phyloP scores from a whole-genome alignment of 2,329 filamentous ascomycete species.

The Thielaviopsis musarum region DNA sequence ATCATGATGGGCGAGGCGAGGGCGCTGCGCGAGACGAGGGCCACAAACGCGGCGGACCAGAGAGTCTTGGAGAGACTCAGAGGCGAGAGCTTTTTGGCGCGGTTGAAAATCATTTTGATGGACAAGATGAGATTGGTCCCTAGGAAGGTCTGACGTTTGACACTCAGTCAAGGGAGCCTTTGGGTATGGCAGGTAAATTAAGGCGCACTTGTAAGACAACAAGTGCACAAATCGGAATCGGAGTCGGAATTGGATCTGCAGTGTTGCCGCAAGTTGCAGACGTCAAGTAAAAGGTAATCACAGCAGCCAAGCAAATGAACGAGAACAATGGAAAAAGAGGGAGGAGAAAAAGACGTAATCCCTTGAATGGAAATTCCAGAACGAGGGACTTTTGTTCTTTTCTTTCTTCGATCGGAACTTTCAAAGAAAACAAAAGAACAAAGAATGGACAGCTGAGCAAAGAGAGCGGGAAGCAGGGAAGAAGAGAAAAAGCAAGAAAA shows the following conservation, averaged over 20 bases:
- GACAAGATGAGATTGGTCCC: not conserved
- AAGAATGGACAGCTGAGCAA: not conserved
- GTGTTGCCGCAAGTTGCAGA: too few relatives aligned
- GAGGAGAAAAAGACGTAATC: too few relatives aligned
- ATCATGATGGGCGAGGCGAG: not conserved
- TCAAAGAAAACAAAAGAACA: not conserved
- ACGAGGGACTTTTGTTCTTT: too few relatives aligned
- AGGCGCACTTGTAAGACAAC: too few relatives aligned
- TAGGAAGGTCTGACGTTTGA: not conserved
- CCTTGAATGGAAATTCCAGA: too few relatives aligned
- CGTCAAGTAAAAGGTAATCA: too few relatives aligned
- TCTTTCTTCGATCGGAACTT: too few relatives aligned
- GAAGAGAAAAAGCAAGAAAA: constrained; percentile 2
- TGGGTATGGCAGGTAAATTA: too few relatives aligned
- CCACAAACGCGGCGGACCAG: constrained; percentile 4
- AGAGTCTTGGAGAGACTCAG: constrained; percentile 3
- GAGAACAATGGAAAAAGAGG: too few relatives aligned
- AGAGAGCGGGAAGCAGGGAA: not conserved
- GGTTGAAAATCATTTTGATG: not conserved
- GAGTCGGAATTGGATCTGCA: too few relatives aligned
- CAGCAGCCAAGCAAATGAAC: too few relatives aligned
- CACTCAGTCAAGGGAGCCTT: not conserved
- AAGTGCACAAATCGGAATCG: too few relatives aligned
- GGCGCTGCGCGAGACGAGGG: constrained; percentile 6
- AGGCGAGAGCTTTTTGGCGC: not conserved